These are phyloP conservation scores for Calophaca sinica DNA, from an alignment of 306 rosid genomes.

Conservation along the genomic window DNA sequence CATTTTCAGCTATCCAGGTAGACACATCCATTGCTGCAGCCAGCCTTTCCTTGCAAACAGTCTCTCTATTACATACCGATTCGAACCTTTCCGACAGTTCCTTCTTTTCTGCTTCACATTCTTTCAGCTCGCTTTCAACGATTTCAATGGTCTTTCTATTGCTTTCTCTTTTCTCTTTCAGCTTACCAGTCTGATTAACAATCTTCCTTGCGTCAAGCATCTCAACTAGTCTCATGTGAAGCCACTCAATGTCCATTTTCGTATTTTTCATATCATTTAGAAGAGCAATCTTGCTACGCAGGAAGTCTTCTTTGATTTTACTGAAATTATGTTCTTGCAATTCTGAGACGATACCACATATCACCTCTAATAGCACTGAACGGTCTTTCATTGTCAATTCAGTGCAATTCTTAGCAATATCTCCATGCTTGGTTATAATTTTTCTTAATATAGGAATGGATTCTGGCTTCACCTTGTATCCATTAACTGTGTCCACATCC, in stretches of 20 bases:
- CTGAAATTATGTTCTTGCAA: neutral
- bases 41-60: conserved; percentile 8
- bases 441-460: neutral
- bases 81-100: neutral
- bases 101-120: neutral
- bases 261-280: neutral
- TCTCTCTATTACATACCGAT: neutral
- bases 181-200: neutral
- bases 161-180: conserved; percentile 17
- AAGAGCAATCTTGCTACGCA: neutral
- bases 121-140: neutral
- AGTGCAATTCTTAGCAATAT: conserved; percentile 6
- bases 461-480: conserved; percentile 27
- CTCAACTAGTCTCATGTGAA: conserved; percentile 10
- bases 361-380: conserved; percentile 4
- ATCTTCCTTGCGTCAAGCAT: conserved; percentile 29
- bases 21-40: conserved; percentile 2
- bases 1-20: neutral
- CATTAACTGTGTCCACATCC: neutral
- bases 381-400: neutral
- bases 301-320: neutral
- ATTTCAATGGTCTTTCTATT: neutral
- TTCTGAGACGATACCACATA: conserved; percentile 13
- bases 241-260: conserved; percentile 38
- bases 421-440: conserved; percentile 3